phyloP scores from a whole-genome alignment of 306 rosid genomes.

The Quercus alba region DNA sequence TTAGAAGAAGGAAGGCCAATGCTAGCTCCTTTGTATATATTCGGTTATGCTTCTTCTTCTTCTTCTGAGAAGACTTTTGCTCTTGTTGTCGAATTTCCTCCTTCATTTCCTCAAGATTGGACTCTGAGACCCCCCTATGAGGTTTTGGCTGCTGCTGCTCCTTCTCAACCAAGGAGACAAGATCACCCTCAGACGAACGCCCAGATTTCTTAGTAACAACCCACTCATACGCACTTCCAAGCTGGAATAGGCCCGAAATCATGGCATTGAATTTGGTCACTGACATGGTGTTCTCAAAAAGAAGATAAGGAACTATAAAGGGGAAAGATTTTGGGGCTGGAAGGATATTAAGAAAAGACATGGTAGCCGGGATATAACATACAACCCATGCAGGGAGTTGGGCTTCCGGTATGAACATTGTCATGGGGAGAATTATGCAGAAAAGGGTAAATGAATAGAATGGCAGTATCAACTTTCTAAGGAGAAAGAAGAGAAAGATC shows the following conservation, averaged over 20 bases:
- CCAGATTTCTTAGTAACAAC: slow-evolving; percentile 94
- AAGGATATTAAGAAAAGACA: slow-evolving; percentile 90
- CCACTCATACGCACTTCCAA: slow-evolving; percentile 93
- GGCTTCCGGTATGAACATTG: slow-evolving; percentile 90
- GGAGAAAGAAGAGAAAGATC: slow-evolving; percentile 87
- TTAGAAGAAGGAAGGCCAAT: slow-evolving; percentile 75
- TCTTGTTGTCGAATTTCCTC: slow-evolving; percentile 58
- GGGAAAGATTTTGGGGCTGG: slow-evolving; percentile 93
- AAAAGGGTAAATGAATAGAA: slow-evolving; percentile 88
- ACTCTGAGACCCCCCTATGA: slow-evolving; percentile 61
- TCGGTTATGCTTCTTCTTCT: slow-evolving; percentile 64
- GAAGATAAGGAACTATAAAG: slow-evolving; percentile 92
- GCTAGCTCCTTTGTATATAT: slow-evolving; percentile 81
- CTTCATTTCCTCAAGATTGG: slow-evolving; percentile 59
- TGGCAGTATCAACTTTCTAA: slow-evolving; percentile 80
- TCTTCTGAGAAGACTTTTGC: slow-evolving; percentile 43
- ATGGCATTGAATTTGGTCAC: slow-evolving; percentile 93
- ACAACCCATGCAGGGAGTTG: slow-evolving; percentile 87
- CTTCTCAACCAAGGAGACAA: slow-evolving; percentile 62
- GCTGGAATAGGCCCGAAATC: slow-evolving; percentile 90
- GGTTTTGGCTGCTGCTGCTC: slow-evolving; percentile 40
- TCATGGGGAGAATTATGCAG: slow-evolving; percentile 93
- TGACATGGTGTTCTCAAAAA: slow-evolving; percentile 91
- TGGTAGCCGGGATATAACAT: slow-evolving; percentile 80
- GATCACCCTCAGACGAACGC: slow-evolving; percentile 88